phyloP scores from a whole-genome alignment of 2,329 filamentous ascomycete genomes.

The Hymenoscyphus infarciens region DNA sequence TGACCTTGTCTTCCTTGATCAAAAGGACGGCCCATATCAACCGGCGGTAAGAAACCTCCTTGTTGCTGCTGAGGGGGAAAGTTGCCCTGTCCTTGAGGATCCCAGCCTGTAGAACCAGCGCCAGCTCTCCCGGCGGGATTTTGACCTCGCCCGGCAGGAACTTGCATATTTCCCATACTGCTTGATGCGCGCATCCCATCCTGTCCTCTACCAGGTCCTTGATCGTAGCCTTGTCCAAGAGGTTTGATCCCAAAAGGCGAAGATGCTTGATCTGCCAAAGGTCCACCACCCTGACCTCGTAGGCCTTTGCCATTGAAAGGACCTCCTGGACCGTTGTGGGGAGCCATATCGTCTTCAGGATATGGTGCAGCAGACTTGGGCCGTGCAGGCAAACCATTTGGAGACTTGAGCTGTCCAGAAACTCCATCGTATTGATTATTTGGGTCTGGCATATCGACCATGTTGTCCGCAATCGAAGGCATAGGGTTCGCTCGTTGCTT shows the following conservation, averaged over 20 bases:
- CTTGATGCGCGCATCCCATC: slow-evolving; percentile 41
- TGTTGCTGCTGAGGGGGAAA: slow-evolving; percentile 12
- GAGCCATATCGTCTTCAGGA: slow-evolving; percentile 62
- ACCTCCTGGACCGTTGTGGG: slow-evolving; percentile 30
- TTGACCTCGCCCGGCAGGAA: slow-evolving; percentile 36
- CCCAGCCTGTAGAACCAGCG: slow-evolving; percentile 44
- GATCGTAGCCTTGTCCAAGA: slow-evolving; percentile 2
- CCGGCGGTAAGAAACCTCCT: slow-evolving; percentile 19
- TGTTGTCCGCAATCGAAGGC: slow-evolving; percentile 31
- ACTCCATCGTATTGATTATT: slow-evolving; percentile 20
- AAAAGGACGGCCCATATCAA: slow-evolving; percentile 23
- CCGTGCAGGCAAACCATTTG: slow-evolving; percentile 15
- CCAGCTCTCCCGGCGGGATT: slow-evolving; percentile 19
- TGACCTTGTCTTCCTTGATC: slow-evolving; percentile 14
- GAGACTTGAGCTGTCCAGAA: slow-evolving; percentile 11
- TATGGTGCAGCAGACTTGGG: slow-evolving; percentile 56
- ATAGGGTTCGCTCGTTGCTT: slow-evolving; percentile 40
- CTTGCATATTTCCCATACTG: slow-evolving; percentile 46
- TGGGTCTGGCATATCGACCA: slow-evolving; percentile 29
- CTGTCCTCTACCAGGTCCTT: slow-evolving; percentile 12
- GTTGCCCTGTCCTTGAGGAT: slow-evolving; percentile 41
- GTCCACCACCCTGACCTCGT: slow-evolving; percentile 44
- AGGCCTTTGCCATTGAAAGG: slow-evolving; percentile 37
- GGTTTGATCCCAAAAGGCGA: slow-evolving; percentile 51
- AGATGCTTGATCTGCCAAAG: slow-evolving; percentile 38